These are phyloP conservation scores for Tricholoma matsutake DNA, from an alignment of 768 basidiomycete species.

Conservation along the genomic window DNA sequence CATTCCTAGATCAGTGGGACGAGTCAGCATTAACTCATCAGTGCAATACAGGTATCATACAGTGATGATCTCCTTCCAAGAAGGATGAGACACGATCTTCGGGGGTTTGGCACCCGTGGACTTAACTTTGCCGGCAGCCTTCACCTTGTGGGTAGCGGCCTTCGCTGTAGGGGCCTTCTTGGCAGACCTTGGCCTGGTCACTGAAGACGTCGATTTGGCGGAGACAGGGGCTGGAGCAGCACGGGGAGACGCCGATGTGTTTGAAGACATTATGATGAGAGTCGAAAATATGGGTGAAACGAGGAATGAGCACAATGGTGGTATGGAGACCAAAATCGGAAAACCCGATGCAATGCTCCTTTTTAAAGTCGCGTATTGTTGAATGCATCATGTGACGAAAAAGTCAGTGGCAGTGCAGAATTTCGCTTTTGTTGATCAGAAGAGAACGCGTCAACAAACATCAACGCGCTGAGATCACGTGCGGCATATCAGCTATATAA, in stretches of 20 bases:
- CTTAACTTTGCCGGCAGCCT: constrained; percentile 31
- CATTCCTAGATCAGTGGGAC: constrained; percentile 52
- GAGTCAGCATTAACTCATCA: not conserved
- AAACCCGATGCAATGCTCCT: constrained; percentile 15
- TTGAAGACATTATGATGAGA: constrained; percentile 21
- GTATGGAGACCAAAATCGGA: constrained; percentile 18
- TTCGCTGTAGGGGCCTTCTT: constrained; percentile 20
- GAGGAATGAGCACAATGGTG: not conserved
- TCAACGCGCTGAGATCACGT: constrained; percentile 20
- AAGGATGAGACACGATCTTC: constrained; percentile 35
- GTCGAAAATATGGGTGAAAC: constrained; percentile 5
- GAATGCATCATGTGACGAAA: constrained; percentile 20
- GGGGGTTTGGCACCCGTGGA: constrained; percentile 24
- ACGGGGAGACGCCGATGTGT: constrained; percentile 22
- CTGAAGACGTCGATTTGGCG: constrained; percentile 12
- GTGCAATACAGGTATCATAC: constrained; percentile 24
- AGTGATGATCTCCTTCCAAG: constrained; percentile 56
- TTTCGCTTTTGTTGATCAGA: constrained; percentile 40
- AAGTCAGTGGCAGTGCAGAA: constrained; percentile 36
- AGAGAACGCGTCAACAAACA: constrained; percentile 15
- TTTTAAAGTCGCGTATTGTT: constrained; percentile 30
- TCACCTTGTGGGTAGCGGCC: constrained; percentile 23
- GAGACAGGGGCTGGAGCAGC: constrained; percentile 18
- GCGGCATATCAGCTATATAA: constrained; percentile 10
- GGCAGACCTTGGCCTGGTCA: constrained; percentile 16